A percentile compares a stretch with the other conserved stretches of the same genome.
These are phyloP conservation scores for Mycotypha africana DNA, from an alignment of 371 early-diverging fungal species.

Conservation along the genomic window DNA sequence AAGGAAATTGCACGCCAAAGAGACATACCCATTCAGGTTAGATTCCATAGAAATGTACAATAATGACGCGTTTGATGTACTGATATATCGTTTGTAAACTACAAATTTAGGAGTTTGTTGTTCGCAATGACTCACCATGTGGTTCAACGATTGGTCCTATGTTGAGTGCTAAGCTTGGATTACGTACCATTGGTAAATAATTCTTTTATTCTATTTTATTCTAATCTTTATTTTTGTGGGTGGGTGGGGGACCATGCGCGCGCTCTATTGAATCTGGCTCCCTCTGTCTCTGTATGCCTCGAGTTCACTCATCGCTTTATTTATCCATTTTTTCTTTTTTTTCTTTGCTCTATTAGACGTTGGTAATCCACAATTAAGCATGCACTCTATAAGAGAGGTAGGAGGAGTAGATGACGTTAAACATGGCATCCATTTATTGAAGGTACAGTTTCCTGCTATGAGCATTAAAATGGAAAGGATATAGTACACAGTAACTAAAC, in stretches of 20 bases:
- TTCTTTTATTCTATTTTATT: no score
- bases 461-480: no score
- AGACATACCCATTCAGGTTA: constrained; percentile 76
- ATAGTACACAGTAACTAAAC: no score
- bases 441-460: constrained; percentile 29
- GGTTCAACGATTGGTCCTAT: constrained; percentile 97
- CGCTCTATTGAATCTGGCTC: no score
- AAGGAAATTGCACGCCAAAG: constrained; percentile 69
- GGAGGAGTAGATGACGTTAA: constrained; percentile 85
- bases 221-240: no score
- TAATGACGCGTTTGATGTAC: not conserved
- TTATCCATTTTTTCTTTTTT: not conserved
- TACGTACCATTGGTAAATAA: constrained; percentile 84
- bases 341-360: constrained; percentile 58
- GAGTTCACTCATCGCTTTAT: not conserved
- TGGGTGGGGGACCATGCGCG: no score
- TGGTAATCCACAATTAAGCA: constrained; percentile 89
- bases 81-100: not conserved
- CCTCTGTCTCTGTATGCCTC: no score
- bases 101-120: constrained; percentile 73
- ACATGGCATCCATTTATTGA: constrained; percentile 73
- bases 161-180: constrained; percentile 89
- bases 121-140: constrained; percentile 91
- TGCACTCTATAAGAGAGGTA: constrained; percentile 94
- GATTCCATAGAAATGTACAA: not conserved